These are phyloP conservation scores for Ustilago crameri DNA, from an alignment of 1,284 basidiomycete species.

Conservation along the genomic window DNA sequence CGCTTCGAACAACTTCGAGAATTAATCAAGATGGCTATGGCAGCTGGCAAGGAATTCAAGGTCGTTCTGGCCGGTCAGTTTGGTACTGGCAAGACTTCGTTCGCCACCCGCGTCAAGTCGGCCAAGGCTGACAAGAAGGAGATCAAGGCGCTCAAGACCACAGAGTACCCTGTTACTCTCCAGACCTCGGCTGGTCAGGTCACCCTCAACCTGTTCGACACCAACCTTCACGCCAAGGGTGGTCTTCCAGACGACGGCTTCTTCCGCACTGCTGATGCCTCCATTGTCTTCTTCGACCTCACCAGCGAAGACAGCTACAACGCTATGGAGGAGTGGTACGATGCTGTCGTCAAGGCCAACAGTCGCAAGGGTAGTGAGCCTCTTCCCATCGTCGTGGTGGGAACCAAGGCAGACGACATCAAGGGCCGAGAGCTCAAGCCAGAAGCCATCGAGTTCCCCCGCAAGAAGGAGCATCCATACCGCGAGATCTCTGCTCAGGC, in stretches of 20 bases:
- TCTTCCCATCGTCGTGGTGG: constrained; percentile 45
- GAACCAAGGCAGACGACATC: constrained; percentile 50
- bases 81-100: constrained; percentile 45
- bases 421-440: constrained; percentile 51
- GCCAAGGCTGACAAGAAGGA: constrained; percentile 37
- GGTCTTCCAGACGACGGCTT: constrained; percentile 50
- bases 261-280: constrained; percentile 46
- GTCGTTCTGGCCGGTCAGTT: constrained; percentile 48
- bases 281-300: constrained; percentile 45
- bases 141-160: constrained; percentile 53
- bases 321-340: constrained; percentile 51
- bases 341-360: constrained; percentile 45
- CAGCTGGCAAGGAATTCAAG: constrained; percentile 46
- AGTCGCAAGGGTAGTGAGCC: constrained; percentile 47
- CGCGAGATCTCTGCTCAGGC: constrained; percentile 47
- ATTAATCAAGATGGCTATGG: constrained; percentile 19
- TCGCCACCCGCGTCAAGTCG: constrained; percentile 48
- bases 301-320: constrained; percentile 41
- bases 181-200: constrained; percentile 46
- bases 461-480: constrained; percentile 49
- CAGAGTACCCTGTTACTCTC: constrained; percentile 39
- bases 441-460: constrained; percentile 46
- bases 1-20: neutral
- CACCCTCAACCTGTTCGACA: constrained; percentile 44
- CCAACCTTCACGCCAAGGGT: constrained; percentile 50